Conservation (phyloP, 805 yeast species). For the Yarrowia divulgata region DNA sequence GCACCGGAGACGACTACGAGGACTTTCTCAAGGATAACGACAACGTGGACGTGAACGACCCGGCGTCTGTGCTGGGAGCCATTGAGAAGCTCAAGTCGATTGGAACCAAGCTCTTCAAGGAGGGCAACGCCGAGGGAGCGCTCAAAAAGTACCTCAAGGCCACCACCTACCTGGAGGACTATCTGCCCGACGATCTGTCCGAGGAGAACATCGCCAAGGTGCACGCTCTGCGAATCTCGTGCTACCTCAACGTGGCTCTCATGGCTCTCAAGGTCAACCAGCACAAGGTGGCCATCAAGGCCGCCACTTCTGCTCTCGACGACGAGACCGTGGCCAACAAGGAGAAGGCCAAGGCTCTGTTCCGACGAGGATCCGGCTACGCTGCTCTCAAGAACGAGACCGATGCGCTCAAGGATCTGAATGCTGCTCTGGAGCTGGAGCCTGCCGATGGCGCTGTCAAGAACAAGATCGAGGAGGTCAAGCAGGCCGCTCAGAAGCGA, state of each 20-base stretch:
- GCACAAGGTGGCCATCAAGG: constrained; percentile 61
- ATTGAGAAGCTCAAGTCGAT: constrained; percentile 70
- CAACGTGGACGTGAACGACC: constrained; percentile 58
- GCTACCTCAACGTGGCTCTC: constrained; percentile 74
- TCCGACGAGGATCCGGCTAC: constrained; percentile 83
- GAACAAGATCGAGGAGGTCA: constrained; percentile 45
- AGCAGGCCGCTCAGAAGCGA: constrained; percentile 40
- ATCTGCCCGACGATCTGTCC: constrained; percentile 72
- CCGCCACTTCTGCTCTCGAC: constrained; percentile 71
- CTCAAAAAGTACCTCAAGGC: constrained; percentile 76
- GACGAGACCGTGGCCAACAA: constrained; percentile 66
- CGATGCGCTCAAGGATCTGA: constrained; percentile 70
- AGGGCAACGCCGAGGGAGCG: constrained; percentile 64
- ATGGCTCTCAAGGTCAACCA: constrained; percentile 71
- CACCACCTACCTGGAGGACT: constrained; percentile 70
- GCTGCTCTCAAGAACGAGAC: constrained; percentile 69
- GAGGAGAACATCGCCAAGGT: constrained; percentile 58
- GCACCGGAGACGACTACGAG: constrained; percentile 84
- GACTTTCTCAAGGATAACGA: constrained; percentile 76
- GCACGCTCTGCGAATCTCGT: constrained; percentile 61
- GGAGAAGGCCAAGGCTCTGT: constrained; percentile 82
- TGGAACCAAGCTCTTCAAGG: constrained; percentile 80
- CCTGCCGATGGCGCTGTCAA: constrained; percentile 57
- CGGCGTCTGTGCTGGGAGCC: constrained; percentile 72
- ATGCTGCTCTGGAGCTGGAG: constrained; percentile 65